A percentile compares a stretch with the other conserved stretches of the same genome.
Conservation (phyloP, 306 rosid species). For the Glycine soja region DNA sequence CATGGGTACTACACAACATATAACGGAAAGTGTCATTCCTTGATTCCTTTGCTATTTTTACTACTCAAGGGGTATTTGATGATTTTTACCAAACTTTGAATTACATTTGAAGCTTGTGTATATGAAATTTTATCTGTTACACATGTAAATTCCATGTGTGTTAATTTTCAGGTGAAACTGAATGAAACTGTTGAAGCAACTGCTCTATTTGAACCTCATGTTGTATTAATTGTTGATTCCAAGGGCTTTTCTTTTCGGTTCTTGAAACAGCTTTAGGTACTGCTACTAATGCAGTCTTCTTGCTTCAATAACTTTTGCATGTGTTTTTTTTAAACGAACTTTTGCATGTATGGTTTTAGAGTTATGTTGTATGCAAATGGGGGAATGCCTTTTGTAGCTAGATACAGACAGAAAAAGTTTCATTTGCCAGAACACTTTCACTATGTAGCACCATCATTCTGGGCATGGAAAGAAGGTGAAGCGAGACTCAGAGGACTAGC, state of each 20-base stretch:
- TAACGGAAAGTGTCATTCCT: neutral
- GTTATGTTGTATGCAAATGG: constrained; percentile 49
- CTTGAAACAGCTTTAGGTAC: constrained; percentile 82
- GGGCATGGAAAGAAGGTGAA: constrained; percentile 99
- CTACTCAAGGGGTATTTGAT: neutral
- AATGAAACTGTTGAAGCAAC: constrained; percentile 81
- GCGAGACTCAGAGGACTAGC: constrained; percentile 80
- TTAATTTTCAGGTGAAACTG: constrained; percentile 53
- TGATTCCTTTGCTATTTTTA: neutral
- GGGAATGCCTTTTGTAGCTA: constrained; percentile 78
- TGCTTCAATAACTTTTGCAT: constrained; percentile 33
- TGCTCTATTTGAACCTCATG: constrained; percentile 79
- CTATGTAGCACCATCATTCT: constrained; percentile 89
- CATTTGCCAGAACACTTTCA: constrained; percentile 75
- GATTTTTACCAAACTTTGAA: neutral
- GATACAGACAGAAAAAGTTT: constrained; percentile 52
- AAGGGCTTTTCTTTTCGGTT: constrained; percentile 94
- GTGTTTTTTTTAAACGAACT: too few relatives aligned
- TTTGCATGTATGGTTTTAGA: constrained; percentile 40
- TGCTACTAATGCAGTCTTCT: constrained; percentile 38
- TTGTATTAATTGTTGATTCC: constrained; percentile 73
- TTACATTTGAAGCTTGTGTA: neutral
- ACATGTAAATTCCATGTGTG: neutral
- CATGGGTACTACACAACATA: neutral
- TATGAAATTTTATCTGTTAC: neutral